Evolutionary conservation across 148 eudicot genomes (phyloP).

Genomic region (Arctostaphylos glauca): DNA sequence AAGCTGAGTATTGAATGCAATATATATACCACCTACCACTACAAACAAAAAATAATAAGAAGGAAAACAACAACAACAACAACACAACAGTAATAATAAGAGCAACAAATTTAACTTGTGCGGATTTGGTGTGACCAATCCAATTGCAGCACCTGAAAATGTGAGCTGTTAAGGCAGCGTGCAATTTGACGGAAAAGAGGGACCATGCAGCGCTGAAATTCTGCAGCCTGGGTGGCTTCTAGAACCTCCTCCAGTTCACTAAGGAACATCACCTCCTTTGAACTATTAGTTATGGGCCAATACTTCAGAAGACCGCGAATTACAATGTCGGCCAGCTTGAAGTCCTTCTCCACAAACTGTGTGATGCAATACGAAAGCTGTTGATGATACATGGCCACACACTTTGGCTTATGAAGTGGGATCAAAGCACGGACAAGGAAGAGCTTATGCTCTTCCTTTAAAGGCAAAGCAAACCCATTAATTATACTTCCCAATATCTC

Average conservation of each 20-base stretch:
- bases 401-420: conserved; percentile 56
- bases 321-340: conserved; percentile 51
- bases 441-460: conserved; percentile 54
- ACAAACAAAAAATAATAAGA: neutral
- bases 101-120: neutral
- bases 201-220: conserved; percentile 53
- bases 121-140: neutral
- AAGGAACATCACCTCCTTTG: conserved; percentile 58
- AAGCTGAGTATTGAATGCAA: neutral
- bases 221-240: conserved; percentile 52
- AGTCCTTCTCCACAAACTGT: conserved; percentile 55
- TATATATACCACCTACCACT: neutral
- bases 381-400: conserved; percentile 48
- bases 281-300: conserved; percentile 56
- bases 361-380: conserved; percentile 51
- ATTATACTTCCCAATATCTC: conserved; percentile 59
- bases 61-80: neutral
- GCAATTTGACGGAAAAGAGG: conserved; percentile 52
- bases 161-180: conserved; percentile 47
- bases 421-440: conserved; percentile 48
- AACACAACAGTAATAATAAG: neutral
- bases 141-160: conserved; percentile 40
- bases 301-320: conserved; percentile 52
- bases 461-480: conserved; percentile 59
- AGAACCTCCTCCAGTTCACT: conserved; percentile 57